Evolutionary conservation across 2,329 filamentous ascomycete genomes (phyloP).

Genomic region (Alternaria triticimaculans): DNA sequence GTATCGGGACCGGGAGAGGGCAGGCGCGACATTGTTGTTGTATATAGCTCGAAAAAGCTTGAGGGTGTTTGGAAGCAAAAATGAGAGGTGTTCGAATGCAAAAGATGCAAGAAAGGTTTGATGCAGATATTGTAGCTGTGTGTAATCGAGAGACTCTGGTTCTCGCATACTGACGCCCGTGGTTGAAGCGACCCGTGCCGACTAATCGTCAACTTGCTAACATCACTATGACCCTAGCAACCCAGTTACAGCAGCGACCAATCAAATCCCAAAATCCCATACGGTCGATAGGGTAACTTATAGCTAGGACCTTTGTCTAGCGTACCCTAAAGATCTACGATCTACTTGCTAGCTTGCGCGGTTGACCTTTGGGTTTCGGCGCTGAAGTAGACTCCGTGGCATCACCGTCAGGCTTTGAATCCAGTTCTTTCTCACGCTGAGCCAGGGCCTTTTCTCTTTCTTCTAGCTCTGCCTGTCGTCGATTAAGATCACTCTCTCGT

Average conservation of each 20-base stretch:
- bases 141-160: background rate
- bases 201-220: background rate
- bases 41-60: background rate
- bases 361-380: slow-evolving; percentile 8
- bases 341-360: slow-evolving; percentile 18
- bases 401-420: background rate
- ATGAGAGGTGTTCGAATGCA: background rate
- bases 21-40: background rate
- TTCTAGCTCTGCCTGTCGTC: slow-evolving; percentile 5
- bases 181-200: background rate
- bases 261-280: background rate
- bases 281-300: background rate
- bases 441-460: slow-evolving; percentile 4
- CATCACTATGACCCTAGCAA: background rate
- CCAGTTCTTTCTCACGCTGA: slow-evolving; percentile 5
- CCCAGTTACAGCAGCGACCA: background rate
- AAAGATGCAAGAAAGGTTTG: background rate
- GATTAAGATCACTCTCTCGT: slow-evolving; percentile 1
- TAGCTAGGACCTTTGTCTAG: background rate
- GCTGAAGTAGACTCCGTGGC: background rate
- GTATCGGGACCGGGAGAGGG: background rate
- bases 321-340: background rate
- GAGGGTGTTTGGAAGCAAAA: background rate
- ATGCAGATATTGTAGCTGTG: background rate
- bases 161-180: background rate